Percentiles rank a stretch among this genome's conserved stretches.
Evolutionary conservation across 1,284 basidiomycete genomes (phyloP).

Genomic region (Volvariella surrecta): DNA sequence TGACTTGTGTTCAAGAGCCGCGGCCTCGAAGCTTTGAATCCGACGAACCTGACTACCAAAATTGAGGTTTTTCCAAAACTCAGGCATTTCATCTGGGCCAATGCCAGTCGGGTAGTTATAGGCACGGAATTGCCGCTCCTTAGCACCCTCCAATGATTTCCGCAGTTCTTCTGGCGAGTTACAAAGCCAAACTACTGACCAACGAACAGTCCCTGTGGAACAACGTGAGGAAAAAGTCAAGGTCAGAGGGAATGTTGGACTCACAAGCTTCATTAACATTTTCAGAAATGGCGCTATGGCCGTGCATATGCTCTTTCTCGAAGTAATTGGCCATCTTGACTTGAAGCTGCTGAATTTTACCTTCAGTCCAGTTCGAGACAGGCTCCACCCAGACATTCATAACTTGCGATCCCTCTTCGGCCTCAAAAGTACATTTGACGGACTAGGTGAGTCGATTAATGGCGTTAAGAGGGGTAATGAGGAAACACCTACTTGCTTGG

Average conservation of each 20-base stretch:
- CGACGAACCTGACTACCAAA: slow-evolving; percentile 26
- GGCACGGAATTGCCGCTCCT: slow-evolving; percentile 32
- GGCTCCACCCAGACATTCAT: slow-evolving; percentile 67
- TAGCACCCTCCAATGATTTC: slow-evolving; percentile 20
- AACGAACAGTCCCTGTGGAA: slow-evolving; percentile 47
- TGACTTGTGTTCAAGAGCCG: slow-evolving; percentile 2
- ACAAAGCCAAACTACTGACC: slow-evolving; percentile 32
- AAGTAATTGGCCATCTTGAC: slow-evolving; percentile 27
- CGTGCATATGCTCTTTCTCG: slow-evolving; percentile 20
- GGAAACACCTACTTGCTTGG: slow-evolving; percentile 43
- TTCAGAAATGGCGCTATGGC: slow-evolving; percentile 23
- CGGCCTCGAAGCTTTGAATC: not conserved
- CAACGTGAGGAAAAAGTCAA: slow-evolving; percentile 1
- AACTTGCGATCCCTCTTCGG: slow-evolving; percentile 27
- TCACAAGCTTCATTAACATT: slow-evolving; percentile 16
- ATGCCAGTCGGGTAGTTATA: slow-evolving; percentile 42
- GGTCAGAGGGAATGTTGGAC: slow-evolving; percentile 11
- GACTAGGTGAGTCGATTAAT: slow-evolving; percentile 26
- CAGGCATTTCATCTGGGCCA: slow-evolving; percentile 30
- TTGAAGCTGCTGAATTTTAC: slow-evolving; percentile 31
- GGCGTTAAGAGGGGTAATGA: not conserved
- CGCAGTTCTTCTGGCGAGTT: slow-evolving; percentile 24
- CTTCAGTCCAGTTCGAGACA: slow-evolving; percentile 22
- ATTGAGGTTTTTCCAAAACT: slow-evolving; percentile 40
- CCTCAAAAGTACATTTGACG: slow-evolving; percentile 54